Conservation (phyloP, 2,329 filamentous ascomycete genomes). For the Stagonosporopsis vannaccii region DNA sequence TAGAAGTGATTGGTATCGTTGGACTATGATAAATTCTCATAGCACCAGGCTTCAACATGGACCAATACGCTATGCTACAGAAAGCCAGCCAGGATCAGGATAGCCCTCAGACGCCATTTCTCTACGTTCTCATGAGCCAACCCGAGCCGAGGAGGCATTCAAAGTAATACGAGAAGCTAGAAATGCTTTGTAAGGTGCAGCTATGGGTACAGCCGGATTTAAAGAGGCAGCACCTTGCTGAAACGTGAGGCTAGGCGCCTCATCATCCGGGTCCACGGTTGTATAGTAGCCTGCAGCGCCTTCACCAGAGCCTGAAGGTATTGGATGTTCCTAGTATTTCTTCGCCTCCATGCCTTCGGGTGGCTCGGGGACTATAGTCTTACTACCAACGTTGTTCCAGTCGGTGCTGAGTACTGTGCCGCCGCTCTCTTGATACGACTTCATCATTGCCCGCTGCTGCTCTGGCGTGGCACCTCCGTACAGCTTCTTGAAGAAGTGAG, state of each 20-base stretch:
- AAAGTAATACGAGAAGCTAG: background rate
- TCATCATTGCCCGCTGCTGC: slow-evolving; percentile 93
- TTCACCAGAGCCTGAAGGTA: background rate
- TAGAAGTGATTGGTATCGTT: background rate
- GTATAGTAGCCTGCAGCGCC: background rate
- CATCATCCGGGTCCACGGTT: background rate
- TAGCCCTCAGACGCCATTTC: background rate
- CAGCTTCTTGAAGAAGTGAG: slow-evolving; percentile 88
- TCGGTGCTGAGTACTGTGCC: slow-evolving; percentile 92
- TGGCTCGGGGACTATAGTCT: slow-evolving; percentile 74
- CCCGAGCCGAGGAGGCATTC: background rate
- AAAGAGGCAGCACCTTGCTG: no score
- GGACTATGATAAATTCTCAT: background rate
- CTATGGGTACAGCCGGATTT: background rate
- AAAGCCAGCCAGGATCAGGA: background rate
- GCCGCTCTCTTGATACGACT: slow-evolving; percentile 93
- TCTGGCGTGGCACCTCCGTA: slow-evolving; percentile 81
- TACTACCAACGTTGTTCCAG: slow-evolving; percentile 80
- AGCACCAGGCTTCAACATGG: background rate
- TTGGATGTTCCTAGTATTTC: slow-evolving; percentile 60
- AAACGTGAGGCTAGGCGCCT: background rate
- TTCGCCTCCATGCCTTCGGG: slow-evolving; percentile 81
- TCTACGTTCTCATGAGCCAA: background rate
- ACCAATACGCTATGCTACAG: slow-evolving; percentile 2
- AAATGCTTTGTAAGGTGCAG: background rate